Evolutionary conservation across 1,284 basidiomycete species (phyloP).

Genomic region (Microbotryum scabiosae): DNA sequence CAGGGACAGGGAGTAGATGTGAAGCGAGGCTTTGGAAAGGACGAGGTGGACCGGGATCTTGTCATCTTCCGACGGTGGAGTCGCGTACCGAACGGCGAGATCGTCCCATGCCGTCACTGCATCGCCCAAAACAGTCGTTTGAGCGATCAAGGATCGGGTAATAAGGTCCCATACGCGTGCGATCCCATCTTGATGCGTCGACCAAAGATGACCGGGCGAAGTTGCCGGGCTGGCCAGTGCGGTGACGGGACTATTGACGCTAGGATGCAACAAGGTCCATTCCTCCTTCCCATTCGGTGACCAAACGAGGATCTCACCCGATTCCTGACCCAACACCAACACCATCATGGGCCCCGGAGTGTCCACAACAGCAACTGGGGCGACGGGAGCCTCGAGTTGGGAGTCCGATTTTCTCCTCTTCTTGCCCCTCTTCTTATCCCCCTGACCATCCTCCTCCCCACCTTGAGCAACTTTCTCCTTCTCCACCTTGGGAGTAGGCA

Average conservation of each 20-base stretch:
- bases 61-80: background rate
- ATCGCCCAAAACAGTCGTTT: conserved; percentile 12
- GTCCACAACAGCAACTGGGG: background rate
- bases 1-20: conserved; percentile 20
- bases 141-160: conserved; percentile 7
- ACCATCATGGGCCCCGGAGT: conserved; percentile 4
- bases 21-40: conserved; percentile 22
- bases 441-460: background rate
- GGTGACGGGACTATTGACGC: conserved; percentile 22
- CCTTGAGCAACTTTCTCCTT: background rate
- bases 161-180: conserved; percentile 26
- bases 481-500: background rate
- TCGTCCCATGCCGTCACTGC: conserved; percentile 13
- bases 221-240: conserved; percentile 17
- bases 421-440: conserved; percentile 24
- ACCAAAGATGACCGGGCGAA: conserved; percentile 25
- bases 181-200: conserved; percentile 25
- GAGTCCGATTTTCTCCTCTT: conserved; percentile 30
- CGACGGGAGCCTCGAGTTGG: conserved; percentile 5
- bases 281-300: conserved; percentile 14
- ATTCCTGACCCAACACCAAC: conserved; percentile 26
- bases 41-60: conserved; percentile 19
- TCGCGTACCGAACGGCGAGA: conserved; percentile 23
- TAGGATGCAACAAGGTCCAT: conserved; percentile 18
- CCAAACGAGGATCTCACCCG: conserved; percentile 23